Percentiles rank a stretch among this genome's conserved stretches.
Evolutionary conservation across 2,329 filamentous ascomycete genomes (phyloP).

Genomic region (Byssoonygena ceratinophila): DNA sequence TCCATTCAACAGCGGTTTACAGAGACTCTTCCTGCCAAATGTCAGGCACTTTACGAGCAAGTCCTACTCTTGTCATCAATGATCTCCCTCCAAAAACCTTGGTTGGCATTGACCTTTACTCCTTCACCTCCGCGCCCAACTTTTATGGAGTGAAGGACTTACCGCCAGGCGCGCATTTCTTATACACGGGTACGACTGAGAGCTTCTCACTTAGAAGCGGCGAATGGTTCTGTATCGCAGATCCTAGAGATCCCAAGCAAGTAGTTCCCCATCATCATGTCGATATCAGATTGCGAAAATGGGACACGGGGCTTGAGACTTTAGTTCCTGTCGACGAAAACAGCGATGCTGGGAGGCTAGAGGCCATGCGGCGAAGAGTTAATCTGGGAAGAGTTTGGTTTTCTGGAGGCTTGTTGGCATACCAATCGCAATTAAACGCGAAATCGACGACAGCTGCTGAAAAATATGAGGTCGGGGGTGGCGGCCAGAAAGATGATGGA

Average conservation of each 20-base stretch:
- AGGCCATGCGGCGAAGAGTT: slow-evolving; percentile 43
- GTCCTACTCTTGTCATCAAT: slow-evolving; percentile 37
- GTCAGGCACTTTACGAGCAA: slow-evolving; percentile 21
- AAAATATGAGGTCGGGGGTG: slow-evolving; percentile 10
- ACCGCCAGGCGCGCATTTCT: slow-evolving; percentile 49
- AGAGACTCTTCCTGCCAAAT: slow-evolving; percentile 9
- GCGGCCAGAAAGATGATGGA: slow-evolving; percentile 17
- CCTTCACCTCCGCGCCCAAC: slow-evolving; percentile 51
- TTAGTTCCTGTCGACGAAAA: slow-evolving; percentile 26
- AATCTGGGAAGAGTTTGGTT: slow-evolving; percentile 49
- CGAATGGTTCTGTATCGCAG: slow-evolving; percentile 47
- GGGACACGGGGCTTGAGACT: slow-evolving; percentile 36
- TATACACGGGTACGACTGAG: slow-evolving; percentile 50
- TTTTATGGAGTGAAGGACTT: slow-evolving; percentile 53
- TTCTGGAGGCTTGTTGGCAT: slow-evolving; percentile 36
- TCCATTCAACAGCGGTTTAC: too few species aligned
- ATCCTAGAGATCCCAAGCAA: slow-evolving; percentile 4
- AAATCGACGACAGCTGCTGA: slow-evolving; percentile 19
- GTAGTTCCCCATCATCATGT: slow-evolving; percentile 22
- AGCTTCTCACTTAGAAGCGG: slow-evolving; percentile 52
- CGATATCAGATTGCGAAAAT: slow-evolving; percentile 46
- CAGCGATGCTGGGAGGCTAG: slow-evolving; percentile 34
- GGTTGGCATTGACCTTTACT: slow-evolving; percentile 46
- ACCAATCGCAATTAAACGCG: slow-evolving; percentile 27
- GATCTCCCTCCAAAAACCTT: slow-evolving; percentile 39